Evolutionary conservation across 73 alveolate genomes (phyloP), one percentile per base, ranked within the genome.

Genomic region (Paraurostyla sp.): DNA sequence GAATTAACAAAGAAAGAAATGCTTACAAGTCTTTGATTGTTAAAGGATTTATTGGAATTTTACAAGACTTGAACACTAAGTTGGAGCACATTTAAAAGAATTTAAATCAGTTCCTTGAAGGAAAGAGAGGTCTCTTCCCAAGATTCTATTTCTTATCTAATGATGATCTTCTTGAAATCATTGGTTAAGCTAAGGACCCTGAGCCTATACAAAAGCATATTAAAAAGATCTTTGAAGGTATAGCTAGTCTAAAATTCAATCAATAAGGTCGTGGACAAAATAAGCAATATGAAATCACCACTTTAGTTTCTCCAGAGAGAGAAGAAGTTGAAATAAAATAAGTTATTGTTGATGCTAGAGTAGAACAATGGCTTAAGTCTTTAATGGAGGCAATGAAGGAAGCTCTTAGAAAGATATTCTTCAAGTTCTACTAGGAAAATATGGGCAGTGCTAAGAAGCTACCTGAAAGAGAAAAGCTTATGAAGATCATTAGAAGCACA

Each of bases 121-220:
- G 96, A 89, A 97, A 98, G 97, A 93, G 99, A 69, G 96, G 94
- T 80, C 93, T 92, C 84, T 99, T 99, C 96, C 99, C 99, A 20
- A 96, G 99, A 91, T 99, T 99, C 97, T 99, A 98, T 94, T 99
- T 99, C 99, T 94, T 99, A 54, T 98, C 99, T 54, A 98, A 98
- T 87, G 99, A 99, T 83, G 99, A 99, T 92, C 92, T 99, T 50
- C 96, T 98, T 51, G 99, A 98, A 42, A 95, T 98, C 63, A 91
- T 98, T 87, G 99, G 99, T 69, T 94, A 98, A 76, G 95, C 99
- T 18, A 93, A 98, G 54, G 99, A 98, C 76, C 99, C 99, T 0
- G 93, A 95, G 71, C 96, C 97, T 80, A 99, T 98, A 22, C 97
- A 97, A 76, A 97, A 98, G 93, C 99, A 98, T 91, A 93, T 98